Evolutionary conservation across 2,329 filamentous ascomycete species (phyloP), one percentile per base, ranked within the genome.

Genomic region (Cordyceps fumosorosea): DNA sequence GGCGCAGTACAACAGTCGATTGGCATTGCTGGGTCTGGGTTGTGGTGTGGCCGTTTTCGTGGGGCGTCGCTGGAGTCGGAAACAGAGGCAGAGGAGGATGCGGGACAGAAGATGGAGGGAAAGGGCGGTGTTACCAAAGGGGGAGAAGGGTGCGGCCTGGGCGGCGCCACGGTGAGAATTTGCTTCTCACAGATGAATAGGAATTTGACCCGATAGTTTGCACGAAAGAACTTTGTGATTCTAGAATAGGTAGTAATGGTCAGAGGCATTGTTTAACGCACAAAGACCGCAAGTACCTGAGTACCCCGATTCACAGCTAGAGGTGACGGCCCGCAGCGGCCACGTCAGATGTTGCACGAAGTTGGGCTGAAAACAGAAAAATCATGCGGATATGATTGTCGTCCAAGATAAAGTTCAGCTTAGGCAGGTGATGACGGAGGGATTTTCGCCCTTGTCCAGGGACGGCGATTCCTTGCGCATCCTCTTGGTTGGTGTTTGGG

Each of bases 271-370:
- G 48, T 47, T 42, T 20, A 5, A 32, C 50, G 57, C 57, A 54
- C 40, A 60, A 60, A 47, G 57, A 37, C 22, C 57, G 57, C 57
- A 54, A 47, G 44, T 44, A 18, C 40, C 44, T 20, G n/a, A n/a
- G 8, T 44, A n/a, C 18, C 42, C 14, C 11, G 44, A 22, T 47
- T 47, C 7, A 20, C 3, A 4, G 18, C 44, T 47, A n/a, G n/a
- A 18, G 42, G n/a, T 5, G 42, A 11, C n/a, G 44, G 44, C 44
- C 14, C 44, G 32, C 44, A 48, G 53, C 12, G 16, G 14, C 34
- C 6, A 44, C 34, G 52, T 44, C 52, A 37, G 14, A 11, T 18
- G 44, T 20, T 37, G 34, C 34, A 11, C 32, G 34, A 14, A 10
- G 12, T 37, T 12, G 44, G 16, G 44, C 44, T 22, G 44, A 18